Conservation (phyloP, 192 early-diverging fungal species). For the Diversispora epigaea region DNA sequence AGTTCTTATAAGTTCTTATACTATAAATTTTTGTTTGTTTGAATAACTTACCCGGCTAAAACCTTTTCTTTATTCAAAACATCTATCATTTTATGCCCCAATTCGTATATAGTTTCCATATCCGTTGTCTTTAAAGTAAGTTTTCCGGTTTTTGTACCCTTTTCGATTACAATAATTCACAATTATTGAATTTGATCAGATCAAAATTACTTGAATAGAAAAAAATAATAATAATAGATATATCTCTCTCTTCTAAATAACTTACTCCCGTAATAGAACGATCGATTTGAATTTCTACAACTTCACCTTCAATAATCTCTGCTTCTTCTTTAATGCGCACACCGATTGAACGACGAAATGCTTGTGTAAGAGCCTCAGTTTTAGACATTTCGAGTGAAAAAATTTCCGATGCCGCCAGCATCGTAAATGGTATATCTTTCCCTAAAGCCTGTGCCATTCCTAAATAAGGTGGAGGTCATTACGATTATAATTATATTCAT, state of each 20-base stretch:
- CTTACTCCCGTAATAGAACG: conserved; percentile 86
- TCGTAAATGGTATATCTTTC: conserved; percentile 94
- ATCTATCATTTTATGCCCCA: conserved; percentile 99
- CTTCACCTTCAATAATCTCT: conserved; percentile 97
- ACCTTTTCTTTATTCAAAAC: conserved; percentile 97
- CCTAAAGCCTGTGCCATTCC: conserved; percentile 94
- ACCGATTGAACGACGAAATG: conserved; percentile 95
- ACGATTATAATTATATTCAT: no score
- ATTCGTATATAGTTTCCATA: conserved; percentile 99
- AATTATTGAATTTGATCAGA: neutral
- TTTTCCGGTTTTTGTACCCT: conserved; percentile 95
- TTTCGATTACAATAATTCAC: neutral
- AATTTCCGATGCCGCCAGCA: conserved; percentile 96
- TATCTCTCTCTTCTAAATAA: conserved; percentile 27
- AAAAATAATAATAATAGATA: neutral
- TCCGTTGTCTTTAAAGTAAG: conserved; percentile 98
- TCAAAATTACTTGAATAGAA: neutral
- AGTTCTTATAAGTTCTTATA: no score
- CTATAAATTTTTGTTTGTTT: neutral
- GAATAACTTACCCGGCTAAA: conserved; percentile 71
- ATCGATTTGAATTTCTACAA: conserved; percentile 98
- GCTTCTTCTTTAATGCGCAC: conserved; percentile 99
- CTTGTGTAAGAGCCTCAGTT: conserved; percentile 97
- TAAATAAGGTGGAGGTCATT: conserved; percentile 22
- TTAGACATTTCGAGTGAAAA: conserved; percentile 99